A percentile compares a stretch with the other conserved stretches of the same genome.
Conservation (phyloP, 106 monocot species). For the Triglochin maritima region DNA sequence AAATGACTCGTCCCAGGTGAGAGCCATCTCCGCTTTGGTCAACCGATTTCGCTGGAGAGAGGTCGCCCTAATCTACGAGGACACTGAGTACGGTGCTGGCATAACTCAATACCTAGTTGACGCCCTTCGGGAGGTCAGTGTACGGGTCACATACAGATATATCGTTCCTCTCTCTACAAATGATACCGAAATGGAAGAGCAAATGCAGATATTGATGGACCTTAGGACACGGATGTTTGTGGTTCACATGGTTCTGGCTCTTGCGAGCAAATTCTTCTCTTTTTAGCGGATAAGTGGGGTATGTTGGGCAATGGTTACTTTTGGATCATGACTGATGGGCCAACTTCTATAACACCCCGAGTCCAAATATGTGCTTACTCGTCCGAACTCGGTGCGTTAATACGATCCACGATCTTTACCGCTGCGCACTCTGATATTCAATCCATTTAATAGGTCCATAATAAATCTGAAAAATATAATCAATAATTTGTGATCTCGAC, state of each 20-base stretch:
- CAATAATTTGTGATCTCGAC: too few relatives aligned
- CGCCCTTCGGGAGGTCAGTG: slow-evolving; percentile 22
- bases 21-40: slow-evolving; percentile 26
- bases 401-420: too few relatives aligned
- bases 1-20: slow-evolving; percentile 31
- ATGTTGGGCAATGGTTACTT: slow-evolving; percentile 11
- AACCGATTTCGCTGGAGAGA: slow-evolving; percentile 38
- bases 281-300: background rate
- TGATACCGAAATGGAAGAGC: slow-evolving; percentile 15
- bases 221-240: slow-evolving; percentile 52
- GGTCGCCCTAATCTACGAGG: slow-evolving; percentile 38
- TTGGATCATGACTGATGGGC: slow-evolving; percentile 9
- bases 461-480: too few relatives aligned
- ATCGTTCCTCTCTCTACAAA: slow-evolving; percentile 14
- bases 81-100: slow-evolving; percentile 39
- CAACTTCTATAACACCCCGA: too few relatives aligned
- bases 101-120: slow-evolving; percentile 37
- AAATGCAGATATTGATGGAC: slow-evolving; percentile 28
- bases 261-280: slow-evolving; percentile 30
- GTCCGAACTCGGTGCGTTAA: too few relatives aligned
- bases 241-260: slow-evolving; percentile 30
- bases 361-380: too few relatives aligned
- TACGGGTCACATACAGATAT: slow-evolving; percentile 20
- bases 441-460: too few relatives aligned
- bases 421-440: too few relatives aligned